Evolutionary conservation across 2,329 filamentous ascomycete genomes (phyloP).

Genomic region (Clarireedia monteithiana): DNA sequence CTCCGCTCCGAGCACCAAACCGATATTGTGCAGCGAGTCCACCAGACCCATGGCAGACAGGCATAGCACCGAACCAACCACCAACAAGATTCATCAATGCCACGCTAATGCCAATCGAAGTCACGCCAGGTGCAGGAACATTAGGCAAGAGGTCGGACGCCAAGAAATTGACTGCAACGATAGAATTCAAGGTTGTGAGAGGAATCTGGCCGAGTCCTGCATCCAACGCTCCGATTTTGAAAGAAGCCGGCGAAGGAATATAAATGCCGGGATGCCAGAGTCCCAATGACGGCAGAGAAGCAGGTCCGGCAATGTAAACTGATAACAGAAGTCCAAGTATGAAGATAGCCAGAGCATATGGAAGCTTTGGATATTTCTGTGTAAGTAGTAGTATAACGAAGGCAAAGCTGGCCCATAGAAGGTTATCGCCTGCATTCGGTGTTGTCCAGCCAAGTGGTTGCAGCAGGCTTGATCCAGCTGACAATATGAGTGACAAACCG

Average conservation of each 20-base stretch:
- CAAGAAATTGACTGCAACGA: constrained; percentile 79
- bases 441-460: constrained; percentile 59
- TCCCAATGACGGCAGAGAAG: constrained; percentile 42
- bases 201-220: constrained; percentile 70
- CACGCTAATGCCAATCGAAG: constrained; percentile 73
- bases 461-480: constrained; percentile 63
- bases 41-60: constrained; percentile 86
- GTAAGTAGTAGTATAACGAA: constrained; percentile 65
- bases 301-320: constrained; percentile 34
- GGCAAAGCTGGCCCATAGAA: constrained; percentile 66
- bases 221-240: constrained; percentile 47
- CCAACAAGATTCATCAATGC: constrained; percentile 75
- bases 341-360: constrained; percentile 72
- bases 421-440: constrained; percentile 66
- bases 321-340: constrained; percentile 61
- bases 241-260: constrained; percentile 37
- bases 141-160: constrained; percentile 69
- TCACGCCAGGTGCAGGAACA: constrained; percentile 61
- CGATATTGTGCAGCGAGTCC: constrained; percentile 85
- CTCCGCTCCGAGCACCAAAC: constrained; percentile 83
- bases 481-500: constrained; percentile 73
- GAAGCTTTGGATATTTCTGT: constrained; percentile 56
- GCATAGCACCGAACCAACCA: constrained; percentile 93
- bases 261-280: constrained; percentile 52
- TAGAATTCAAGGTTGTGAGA: constrained; percentile 84